Conservation (phyloP, 306 rosid genomes). For the Oxytropis ochrocephala region DNA sequence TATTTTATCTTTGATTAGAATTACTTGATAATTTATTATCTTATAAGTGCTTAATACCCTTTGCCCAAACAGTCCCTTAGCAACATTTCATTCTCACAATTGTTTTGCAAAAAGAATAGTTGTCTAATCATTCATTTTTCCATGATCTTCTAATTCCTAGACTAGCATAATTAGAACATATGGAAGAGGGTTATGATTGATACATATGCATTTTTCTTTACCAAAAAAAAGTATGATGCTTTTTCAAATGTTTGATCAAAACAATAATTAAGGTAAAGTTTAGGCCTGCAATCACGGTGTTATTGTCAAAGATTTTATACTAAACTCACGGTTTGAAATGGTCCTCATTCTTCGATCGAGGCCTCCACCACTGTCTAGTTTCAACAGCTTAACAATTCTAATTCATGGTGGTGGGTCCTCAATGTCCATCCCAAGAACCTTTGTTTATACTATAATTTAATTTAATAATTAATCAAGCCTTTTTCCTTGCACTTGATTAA, state of each 20-base stretch:
- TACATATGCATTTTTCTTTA: background rate
- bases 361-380: background rate
- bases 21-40: too few species aligned
- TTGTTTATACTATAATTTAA: background rate
- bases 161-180: background rate
- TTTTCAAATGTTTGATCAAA: background rate
- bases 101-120: background rate
- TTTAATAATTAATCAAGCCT: background rate
- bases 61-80: background rate
- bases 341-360: constrained; percentile 36
- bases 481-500: constrained; percentile 25
- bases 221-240: background rate
- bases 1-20: too few species aligned
- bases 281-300: constrained; percentile 17
- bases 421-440: constrained; percentile 21
- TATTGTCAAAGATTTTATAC: background rate
- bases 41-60: too few species aligned
- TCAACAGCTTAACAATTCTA: constrained; percentile 19
- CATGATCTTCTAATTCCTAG: background rate
- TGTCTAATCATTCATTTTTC: background rate
- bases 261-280: background rate
- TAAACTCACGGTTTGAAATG: constrained; percentile 18
- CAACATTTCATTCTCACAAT: background rate
- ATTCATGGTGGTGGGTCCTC: constrained; percentile 28
- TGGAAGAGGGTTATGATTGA: background rate